A percentile compares a stretch with the other conserved stretches of the same genome.
Conservation (phyloP, 768 basidiomycete species). For the Mycena kentingensis region DNA sequence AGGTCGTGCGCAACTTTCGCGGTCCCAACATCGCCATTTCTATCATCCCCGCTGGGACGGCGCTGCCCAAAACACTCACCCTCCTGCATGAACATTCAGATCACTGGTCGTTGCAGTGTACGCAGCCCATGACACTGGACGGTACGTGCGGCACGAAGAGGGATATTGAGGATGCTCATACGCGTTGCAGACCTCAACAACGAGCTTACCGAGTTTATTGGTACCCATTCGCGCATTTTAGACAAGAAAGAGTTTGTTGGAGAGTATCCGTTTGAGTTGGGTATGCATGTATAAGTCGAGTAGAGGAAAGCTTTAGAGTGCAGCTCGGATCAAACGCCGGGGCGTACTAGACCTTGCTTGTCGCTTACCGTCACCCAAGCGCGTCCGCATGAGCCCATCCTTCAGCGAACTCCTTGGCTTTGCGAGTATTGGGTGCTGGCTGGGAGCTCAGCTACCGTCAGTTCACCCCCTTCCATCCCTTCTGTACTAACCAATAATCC, state of each 20-base stretch:
- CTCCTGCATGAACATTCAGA: constrained; percentile 12
- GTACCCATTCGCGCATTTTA: neutral
- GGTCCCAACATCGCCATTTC: constrained; percentile 1
- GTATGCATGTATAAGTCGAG: constrained; percentile 5
- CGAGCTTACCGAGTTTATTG: constrained; percentile 8
- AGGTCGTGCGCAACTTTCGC: constrained; percentile 13
- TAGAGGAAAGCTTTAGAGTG: neutral
- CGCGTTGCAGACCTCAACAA: constrained; percentile 6
- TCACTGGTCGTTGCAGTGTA: constrained; percentile 11
- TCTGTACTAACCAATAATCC: constrained; percentile 11
- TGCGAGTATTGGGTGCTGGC: constrained; percentile 74
- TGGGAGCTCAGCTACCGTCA: constrained; percentile 88
- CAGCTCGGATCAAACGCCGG: too few relatives aligned
- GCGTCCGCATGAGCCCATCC: constrained; percentile 16
- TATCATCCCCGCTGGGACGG: neutral
- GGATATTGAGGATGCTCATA: neutral
- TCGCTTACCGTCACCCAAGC: too few relatives aligned
- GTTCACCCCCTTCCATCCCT: constrained; percentile 32
- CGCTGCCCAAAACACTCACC: constrained; percentile 4
- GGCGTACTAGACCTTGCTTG: too few relatives aligned
- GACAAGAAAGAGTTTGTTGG: constrained; percentile 13
- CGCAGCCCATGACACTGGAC: constrained; percentile 5
- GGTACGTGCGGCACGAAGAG: neutral
- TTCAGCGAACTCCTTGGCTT: constrained; percentile 72
- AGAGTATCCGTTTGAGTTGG: constrained; percentile 8